Conservation (phyloP, 345 rosid species). For the Linum trigynum region DNA sequence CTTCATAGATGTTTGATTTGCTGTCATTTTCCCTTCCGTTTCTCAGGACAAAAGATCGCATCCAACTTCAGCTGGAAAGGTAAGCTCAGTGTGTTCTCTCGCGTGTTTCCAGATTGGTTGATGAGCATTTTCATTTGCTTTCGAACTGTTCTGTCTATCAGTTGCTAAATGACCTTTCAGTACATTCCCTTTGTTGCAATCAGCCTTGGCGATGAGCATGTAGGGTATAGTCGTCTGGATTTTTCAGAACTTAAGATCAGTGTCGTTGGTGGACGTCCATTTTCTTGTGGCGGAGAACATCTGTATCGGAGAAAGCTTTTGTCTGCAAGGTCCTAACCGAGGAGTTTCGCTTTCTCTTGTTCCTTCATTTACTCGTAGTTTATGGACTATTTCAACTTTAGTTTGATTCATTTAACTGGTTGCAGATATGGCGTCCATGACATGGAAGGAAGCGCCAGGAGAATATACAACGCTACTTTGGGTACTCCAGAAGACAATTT, state of each 20-base stretch:
- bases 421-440: constrained; percentile 65
- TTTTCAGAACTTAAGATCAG: constrained; percentile 59
- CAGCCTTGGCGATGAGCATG: constrained; percentile 81
- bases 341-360: neutral
- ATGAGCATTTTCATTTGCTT: neutral
- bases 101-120: constrained; percentile 8
- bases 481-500: constrained; percentile 68
- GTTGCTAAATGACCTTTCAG: constrained; percentile 2
- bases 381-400: neutral
- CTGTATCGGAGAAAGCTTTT: constrained; percentile 51
- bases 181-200: constrained; percentile 6
- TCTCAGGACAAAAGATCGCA: constrained; percentile 48
- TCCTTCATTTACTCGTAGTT: neutral
- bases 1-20: no score
- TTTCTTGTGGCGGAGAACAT: constrained; percentile 67
- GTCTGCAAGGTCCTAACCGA: constrained; percentile 33
- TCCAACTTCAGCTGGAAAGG: constrained; percentile 77
- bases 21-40: neutral
- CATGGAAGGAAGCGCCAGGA: constrained; percentile 56
- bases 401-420: constrained; percentile 6
- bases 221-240: constrained; percentile 61
- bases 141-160: neutral
- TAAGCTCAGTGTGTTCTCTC: constrained; percentile 27
- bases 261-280: constrained; percentile 83
- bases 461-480: constrained; percentile 44